phyloP scores from a whole-genome alignment of 139 green algal genomes.

The Closterium sp. region DNA sequence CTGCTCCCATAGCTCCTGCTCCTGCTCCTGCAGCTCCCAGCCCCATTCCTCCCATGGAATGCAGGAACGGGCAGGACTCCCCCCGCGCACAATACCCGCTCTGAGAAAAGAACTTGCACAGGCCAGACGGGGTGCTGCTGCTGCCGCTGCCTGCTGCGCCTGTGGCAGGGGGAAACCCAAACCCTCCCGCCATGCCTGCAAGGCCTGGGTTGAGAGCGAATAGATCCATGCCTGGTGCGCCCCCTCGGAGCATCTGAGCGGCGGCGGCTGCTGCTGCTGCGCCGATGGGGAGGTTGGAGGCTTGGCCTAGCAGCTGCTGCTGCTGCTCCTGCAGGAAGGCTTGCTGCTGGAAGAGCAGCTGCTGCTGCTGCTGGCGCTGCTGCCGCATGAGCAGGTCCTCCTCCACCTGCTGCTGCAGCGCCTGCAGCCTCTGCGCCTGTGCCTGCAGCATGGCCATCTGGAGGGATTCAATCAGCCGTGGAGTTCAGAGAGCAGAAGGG shows the following conservation, averaged over 20 bases:
- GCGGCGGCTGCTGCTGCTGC: conserved; percentile 18
- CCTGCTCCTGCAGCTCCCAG: background rate
- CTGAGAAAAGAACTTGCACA: conserved; percentile 42
- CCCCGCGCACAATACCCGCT: conserved; percentile 43
- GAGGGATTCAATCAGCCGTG: no score
- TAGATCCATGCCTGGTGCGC: background rate
- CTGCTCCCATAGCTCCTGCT: background rate
- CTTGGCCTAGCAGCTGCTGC: conserved; percentile 28
- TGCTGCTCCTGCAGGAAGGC: conserved; percentile 21
- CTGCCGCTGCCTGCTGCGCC: background rate
- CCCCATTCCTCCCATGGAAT: background rate
- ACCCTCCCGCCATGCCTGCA: background rate
- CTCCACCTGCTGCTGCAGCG: conserved; percentile 40
- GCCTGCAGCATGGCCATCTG: conserved; percentile 13
- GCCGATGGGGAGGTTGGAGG: background rate
- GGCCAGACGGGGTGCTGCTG: background rate
- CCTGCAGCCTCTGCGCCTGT: conserved; percentile 16
- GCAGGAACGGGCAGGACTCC: conserved; percentile 43
- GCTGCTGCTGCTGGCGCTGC: conserved; percentile 43
- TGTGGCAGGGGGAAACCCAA: background rate
- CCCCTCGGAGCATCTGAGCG: background rate
- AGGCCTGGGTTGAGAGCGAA: background rate
- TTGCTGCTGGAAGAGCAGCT: conserved; percentile 42
- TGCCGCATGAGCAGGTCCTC: conserved; percentile 33
- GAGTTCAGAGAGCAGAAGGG: background rate